Evolutionary conservation across 306 rosid species (phyloP).

Genomic region (Medicago truncatula): DNA sequence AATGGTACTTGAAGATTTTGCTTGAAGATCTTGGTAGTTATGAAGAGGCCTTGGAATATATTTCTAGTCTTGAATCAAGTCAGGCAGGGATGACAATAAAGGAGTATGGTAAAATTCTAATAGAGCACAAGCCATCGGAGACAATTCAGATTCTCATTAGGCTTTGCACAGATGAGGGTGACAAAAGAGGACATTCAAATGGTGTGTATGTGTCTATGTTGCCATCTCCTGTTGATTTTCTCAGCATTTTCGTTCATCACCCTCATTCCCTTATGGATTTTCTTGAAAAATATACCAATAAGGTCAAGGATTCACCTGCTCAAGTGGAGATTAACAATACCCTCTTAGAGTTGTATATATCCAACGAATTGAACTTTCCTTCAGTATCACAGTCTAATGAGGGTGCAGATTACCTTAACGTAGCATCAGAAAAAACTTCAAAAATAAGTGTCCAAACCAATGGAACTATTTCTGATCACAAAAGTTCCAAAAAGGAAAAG

Average conservation of each 20-base stretch:
- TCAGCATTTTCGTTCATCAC: constrained; percentile 89
- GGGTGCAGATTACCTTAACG: constrained; percentile 52
- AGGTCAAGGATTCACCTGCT: constrained; percentile 94
- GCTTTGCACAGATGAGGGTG: constrained; percentile 89
- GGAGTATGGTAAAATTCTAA: constrained; percentile 97
- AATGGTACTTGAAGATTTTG: constrained; percentile 93
- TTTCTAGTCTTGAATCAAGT: constrained; percentile 88
- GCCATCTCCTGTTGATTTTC: constrained; percentile 99
- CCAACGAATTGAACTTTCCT: constrained; percentile 83
- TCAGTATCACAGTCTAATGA: constrained; percentile 65
- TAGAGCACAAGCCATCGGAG: constrained; percentile 90
- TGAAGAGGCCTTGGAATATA: constrained; percentile 92
- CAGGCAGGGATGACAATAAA: constrained; percentile 94
- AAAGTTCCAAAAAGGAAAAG: constrained; percentile 54
- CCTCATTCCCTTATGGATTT: constrained; percentile 91
- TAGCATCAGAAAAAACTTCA: constrained; percentile 44
- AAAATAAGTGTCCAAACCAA: constrained; percentile 53
- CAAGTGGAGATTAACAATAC: constrained; percentile 97
- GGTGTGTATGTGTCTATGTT: constrained; percentile 72
- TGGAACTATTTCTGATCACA: constrained; percentile 55
- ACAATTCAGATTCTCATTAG: constrained; percentile 87
- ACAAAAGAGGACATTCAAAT: constrained; percentile 57
- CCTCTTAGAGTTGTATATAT: constrained; percentile 88
- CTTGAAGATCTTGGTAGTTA: constrained; percentile 98
- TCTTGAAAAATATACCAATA: constrained; percentile 85